Evolutionary conservation across 2,329 filamentous ascomycete genomes (phyloP), one percentile per base, ranked within the genome.

Genomic region (Aspergillus clavatus): DNA sequence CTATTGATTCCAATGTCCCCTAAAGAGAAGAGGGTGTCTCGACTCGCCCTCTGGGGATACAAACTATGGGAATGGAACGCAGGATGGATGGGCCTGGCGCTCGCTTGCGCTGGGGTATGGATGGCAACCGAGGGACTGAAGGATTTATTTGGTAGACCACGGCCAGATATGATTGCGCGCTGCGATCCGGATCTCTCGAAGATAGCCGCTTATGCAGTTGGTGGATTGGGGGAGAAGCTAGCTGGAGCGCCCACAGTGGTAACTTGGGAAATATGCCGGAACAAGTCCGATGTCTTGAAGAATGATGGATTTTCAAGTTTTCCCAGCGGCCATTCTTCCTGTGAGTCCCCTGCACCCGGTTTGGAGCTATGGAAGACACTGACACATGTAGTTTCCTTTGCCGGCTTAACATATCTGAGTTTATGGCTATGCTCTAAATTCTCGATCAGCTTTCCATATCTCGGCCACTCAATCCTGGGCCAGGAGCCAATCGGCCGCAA

Each of bases 61-160:
- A 95, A 93, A 70, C 66, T 95, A 1, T 96, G 91, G 89, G 90
- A 96, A 66, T 82, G 87, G 65, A 89, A 96, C 62, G 82, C 82
- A 2, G 89, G 87, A 47, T 88, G 85, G 81, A 81, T 95, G 58
- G 90, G 90, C 0, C 76, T 95, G 2, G 87, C 76, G 1, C 73
- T 95, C 14, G 81, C 86, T 2, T 72, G 89, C 7, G 81, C 83
- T 2, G 75, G 80, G 2, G 79, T 86, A 4, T 94, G 86, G 72
- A 82, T 93, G 67, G 82, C 94, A 57, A 91, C 89, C 1, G 83
- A 88, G 57, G 87, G 85, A 40, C 82, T 95, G 76, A 96, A 96
- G 77, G 88, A 79, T 43, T 55, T 85, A 2, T 77, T 81, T 51
- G 82, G 82, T 29, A 84, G 81, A 58, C 82, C 82, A 7, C 68